phyloP scores from a whole-genome alignment of 148 eudicot genomes.

The Rhododendron vialii region DNA sequence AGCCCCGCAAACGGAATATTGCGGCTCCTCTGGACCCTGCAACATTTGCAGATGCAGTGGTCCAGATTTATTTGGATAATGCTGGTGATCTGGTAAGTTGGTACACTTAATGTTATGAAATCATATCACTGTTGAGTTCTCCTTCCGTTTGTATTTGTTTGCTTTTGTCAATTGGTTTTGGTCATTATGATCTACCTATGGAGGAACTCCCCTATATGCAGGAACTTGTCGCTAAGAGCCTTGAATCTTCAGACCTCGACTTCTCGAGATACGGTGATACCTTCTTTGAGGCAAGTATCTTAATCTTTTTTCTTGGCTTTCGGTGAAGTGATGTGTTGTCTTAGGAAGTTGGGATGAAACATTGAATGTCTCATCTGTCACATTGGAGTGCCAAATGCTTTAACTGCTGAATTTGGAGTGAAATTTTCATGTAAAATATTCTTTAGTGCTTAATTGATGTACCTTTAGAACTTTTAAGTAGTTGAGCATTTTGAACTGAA shows the following conservation, averaged over 20 bases:
- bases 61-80: slow-evolving; percentile 99
- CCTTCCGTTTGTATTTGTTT: background rate
- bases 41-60: slow-evolving; percentile 99
- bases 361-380: background rate
- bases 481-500: background rate
- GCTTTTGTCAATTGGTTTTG: background rate
- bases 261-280: slow-evolving; percentile 98
- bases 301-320: background rate
- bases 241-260: slow-evolving; percentile 93
- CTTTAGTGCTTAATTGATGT: background rate
- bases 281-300: slow-evolving; percentile 79
- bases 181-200: slow-evolving; percentile 4
- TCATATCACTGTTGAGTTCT: background rate
- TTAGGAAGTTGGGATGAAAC: background rate
- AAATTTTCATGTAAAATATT: background rate
- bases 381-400: background rate
- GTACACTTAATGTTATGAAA: background rate
- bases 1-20: slow-evolving; percentile 99
- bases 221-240: slow-evolving; percentile 91
- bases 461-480: background rate
- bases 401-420: background rate
- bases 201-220: slow-evolving; percentile 21
- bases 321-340: background rate
- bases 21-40: slow-evolving; percentile 99
- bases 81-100: slow-evolving; percentile 98